Base-by-base conservation (phyloP, 139 green algal genomes). In the Micractinium conductrix region DNA sequence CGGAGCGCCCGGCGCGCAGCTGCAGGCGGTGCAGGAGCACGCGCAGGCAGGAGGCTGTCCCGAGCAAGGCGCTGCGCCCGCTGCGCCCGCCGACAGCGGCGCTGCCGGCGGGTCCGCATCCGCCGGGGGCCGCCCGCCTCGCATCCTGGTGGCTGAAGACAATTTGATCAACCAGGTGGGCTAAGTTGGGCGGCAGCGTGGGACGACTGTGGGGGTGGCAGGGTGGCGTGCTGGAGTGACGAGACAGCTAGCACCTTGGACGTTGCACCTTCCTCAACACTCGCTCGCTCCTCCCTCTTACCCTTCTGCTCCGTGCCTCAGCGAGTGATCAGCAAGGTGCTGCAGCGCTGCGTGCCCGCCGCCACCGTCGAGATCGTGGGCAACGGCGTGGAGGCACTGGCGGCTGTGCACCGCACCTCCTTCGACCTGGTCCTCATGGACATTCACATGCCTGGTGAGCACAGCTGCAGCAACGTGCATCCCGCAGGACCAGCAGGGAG, bases 341-440 rank as follows among this genome's bases (percentile, higher is more conserved):
- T 95, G 81, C 85, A 91, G 73, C 85, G 88, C 72, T 88, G 95
- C 63, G 67, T 85, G n/a, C 79, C 84, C 7, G 76, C 85, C 48
- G 88, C 78, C 37, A 12, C 65, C 26, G 79, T 91, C 2, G 88
- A 94, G 48, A 87, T 96, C 17, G 93, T 91, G 63, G 85, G 88
- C 84, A 93, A 94, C 60, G 93, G 92, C 35, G 53, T 89, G 33
- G 80, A 93, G 82, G 91, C 90, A 33, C 83, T 92, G 80, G 44
- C 81, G 40, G 84, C 72, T 0, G 85, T 69, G 22, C 50, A 69
- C 35, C n/a, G 2, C 12, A 40, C 78, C 55, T 68, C 28, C 37
- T 97, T 94, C 58, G 94, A 97, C 89, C 81, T 98, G 40, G 90
- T 97, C 68, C 89, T 98, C 35, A 96, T 98, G 95, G 94, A 97